Conservation (phyloP, 108 stramenopile genomes). For the Fistulifera pelliculosa region DNA sequence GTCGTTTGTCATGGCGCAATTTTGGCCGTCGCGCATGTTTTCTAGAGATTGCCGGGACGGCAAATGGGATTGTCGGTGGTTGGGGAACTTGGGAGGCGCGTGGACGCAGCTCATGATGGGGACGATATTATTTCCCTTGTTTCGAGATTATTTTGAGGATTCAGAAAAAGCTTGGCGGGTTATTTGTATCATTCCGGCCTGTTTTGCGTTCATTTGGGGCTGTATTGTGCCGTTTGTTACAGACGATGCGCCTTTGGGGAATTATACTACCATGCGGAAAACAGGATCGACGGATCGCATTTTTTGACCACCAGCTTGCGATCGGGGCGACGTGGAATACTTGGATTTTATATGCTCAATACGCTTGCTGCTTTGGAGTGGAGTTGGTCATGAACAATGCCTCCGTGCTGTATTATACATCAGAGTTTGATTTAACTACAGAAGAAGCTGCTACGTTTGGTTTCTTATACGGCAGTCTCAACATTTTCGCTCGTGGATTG, state of each 20-base stretch:
- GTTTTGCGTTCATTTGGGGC: conserved; percentile 29
- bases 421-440: conserved; percentile 30
- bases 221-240: conserved; percentile 26
- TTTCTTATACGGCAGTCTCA: conserved; percentile 50
- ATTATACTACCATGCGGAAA: conserved; percentile 48
- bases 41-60: conserved; percentile 52
- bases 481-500: conserved; percentile 55
- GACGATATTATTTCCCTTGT: conserved; percentile 35
- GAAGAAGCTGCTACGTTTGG: conserved; percentile 39
- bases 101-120: conserved; percentile 48
- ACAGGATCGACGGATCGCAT: conserved; percentile 41
- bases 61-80: conserved; percentile 64
- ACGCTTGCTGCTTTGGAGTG: conserved; percentile 72
- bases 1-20: conserved; percentile 68
- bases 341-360: conserved; percentile 63
- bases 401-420: conserved; percentile 42
- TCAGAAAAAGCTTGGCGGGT: conserved; percentile 57
- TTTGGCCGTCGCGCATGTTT: conserved; percentile 68
- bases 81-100: conserved; percentile 74
- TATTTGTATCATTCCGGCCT: conserved; percentile 59
- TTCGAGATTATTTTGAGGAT: conserved; percentile 18
- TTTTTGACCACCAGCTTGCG: conserved; percentile 29
- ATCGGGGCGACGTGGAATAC: conserved; percentile 42
- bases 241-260: conserved; percentile 66
- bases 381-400: conserved; percentile 72